Evolutionary conservation across 176 grass and related monocot species (phyloP), one percentile per base, ranked within the genome.

Genomic region (Oryza nivara): DNA sequence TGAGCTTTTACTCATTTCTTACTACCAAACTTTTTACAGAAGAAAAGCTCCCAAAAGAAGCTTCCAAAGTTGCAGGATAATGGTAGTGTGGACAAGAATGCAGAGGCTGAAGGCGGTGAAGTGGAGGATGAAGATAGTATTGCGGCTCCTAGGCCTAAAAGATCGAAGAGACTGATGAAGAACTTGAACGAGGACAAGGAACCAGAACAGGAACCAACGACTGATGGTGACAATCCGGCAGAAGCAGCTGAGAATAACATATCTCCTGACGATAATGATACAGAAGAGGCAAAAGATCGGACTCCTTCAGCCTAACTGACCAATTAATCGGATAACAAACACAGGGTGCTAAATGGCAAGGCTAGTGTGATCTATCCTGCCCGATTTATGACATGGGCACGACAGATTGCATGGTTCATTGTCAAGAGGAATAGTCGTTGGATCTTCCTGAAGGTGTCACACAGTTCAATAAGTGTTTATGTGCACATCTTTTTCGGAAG

Each of bases 41-140:
- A 83, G 74, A 99, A 92, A 78, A 80, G 65, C 60, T 83, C 65
- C 28, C 86, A 94, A 75, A 96, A 89, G 88, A 90, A 96, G 85
- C 80, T 49, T 87, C 15, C 30, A 0, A 98, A 91, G 69, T 51
- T 75, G 9, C 77, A 67, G 78, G 86, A 91, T 67, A 80, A 77
- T 41, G 79, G 89, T 23, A 79, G 79, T 82, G 56, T 19, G 7
- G 90, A 86, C 26, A 89, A 87, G 52, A 75, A 76, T 26, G 40
- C 15, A 3, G 86, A 86, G 58, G 70, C 25, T 34, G 82, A 56
- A 68, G 72, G 69, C 86, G 81, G 9, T 65, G 80, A 84, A 36
- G 43, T 17, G 28, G 77, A 92, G 38, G 90, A 96, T 67, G 88
- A 82, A 75, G 86, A 91, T 70, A 82, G 86, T 41, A 73, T 43